phyloP scores from a whole-genome alignment of 1,284 basidiomycete species.

The Leccinum fuscescens region DNA sequence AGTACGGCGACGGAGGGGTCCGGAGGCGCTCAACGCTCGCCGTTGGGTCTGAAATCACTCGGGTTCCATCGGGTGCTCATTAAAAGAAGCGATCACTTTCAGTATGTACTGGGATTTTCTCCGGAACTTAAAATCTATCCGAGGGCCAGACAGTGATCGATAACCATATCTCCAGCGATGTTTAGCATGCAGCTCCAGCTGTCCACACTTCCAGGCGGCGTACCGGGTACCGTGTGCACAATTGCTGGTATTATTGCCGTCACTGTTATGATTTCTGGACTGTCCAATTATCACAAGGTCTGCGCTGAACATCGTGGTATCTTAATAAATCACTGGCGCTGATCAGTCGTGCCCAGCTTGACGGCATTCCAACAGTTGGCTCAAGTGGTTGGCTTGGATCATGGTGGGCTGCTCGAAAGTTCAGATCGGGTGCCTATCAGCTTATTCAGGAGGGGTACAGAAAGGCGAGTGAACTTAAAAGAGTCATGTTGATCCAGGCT shows the following conservation, averaged over 20 bases:
- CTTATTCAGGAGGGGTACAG: neutral
- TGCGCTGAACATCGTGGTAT: conserved; percentile 1
- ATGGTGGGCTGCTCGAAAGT: conserved; percentile 4
- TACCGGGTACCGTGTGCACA: neutral
- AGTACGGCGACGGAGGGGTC: no score
- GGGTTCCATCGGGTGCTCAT: no score
- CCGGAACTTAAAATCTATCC: neutral
- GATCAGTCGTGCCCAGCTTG: neutral
- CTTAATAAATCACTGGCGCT: neutral
- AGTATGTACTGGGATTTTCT: no score
- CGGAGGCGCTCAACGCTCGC: no score
- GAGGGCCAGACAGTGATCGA: neutral
- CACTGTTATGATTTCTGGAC: neutral
- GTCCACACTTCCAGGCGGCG: neutral
- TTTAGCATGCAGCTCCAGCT: neutral
- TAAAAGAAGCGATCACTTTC: no score
- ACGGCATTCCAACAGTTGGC: neutral
- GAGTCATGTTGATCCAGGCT: neutral
- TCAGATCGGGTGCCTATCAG: neutral
- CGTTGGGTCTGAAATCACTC: no score
- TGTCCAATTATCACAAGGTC: conserved; percentile 3
- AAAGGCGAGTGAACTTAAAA: conserved; percentile 17
- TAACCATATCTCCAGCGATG: neutral
- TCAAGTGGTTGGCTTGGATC: neutral
- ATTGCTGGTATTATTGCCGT: neutral